These are phyloP conservation scores for Lunularia cruciata DNA, from an alignment of 225 moss, liverwort and hornwort species.

Conservation along the genomic window DNA sequence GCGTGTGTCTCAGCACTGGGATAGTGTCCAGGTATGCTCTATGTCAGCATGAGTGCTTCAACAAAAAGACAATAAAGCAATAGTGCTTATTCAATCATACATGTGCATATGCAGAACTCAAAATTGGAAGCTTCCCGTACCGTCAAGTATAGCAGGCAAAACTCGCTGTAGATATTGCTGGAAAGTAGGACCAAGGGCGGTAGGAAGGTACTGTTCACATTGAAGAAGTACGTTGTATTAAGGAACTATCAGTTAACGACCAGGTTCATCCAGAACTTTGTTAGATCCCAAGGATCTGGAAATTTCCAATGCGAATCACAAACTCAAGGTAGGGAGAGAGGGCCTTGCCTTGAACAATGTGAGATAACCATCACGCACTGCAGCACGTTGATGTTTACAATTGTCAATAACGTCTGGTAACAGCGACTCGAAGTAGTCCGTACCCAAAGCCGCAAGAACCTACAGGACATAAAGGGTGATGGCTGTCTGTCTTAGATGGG, in stretches of 20 bases:
- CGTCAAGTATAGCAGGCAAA: conserved; percentile 93
- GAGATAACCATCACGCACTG: conserved; percentile 96
- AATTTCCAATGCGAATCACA: neutral
- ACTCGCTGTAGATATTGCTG: conserved; percentile 91
- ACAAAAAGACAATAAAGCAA: no score
- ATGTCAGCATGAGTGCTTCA: no score
- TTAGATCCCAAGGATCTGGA: no score
- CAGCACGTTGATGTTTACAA: conserved; percentile 87
- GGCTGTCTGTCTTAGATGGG: neutral
- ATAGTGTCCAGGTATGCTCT: no score
- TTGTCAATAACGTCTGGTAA: conserved; percentile 78
- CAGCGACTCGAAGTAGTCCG: conserved; percentile 77
- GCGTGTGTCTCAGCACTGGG: no score
- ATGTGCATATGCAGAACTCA: no score
- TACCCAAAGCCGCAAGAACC: conserved; percentile 95
- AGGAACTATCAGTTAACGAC: neutral
- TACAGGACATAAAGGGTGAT: conserved; percentile 25
- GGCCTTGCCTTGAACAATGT: conserved; percentile 88
- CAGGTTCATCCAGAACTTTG: neutral
- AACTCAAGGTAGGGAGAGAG: neutral
- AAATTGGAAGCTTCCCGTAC: conserved; percentile 44
- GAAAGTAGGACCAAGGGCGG: conserved; percentile 88
- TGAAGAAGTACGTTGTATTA: neutral
- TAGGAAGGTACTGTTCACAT: conserved; percentile 76
- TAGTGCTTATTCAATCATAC: no score